phyloP scores from a whole-genome alignment of 106 monocot genomes.

The Dendrobium catenatum region DNA sequence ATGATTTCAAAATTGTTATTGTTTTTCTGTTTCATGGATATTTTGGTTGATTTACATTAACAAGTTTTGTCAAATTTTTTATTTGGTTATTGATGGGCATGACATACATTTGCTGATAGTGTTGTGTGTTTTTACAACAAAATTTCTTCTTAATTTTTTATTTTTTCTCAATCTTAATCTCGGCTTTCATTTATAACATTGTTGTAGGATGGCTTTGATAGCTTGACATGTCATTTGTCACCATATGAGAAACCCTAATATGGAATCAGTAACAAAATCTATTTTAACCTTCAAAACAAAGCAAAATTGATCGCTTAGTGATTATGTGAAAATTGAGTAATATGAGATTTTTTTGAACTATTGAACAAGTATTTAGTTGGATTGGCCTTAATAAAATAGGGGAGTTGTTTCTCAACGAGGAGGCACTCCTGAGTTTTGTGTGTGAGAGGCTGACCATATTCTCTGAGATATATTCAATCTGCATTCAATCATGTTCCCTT shows the following conservation, averaged over 20 bases:
- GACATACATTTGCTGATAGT: neutral
- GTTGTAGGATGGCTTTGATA: neutral
- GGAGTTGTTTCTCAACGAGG: neutral
- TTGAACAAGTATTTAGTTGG: no score
- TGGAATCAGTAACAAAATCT: neutral
- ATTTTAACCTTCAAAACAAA: neutral
- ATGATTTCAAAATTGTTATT: neutral
- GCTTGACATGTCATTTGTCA: neutral
- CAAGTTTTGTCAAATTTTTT: neutral
- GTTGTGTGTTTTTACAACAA: neutral
- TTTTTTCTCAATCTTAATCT: neutral
- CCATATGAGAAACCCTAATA: neutral
- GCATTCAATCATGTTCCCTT: neutral
- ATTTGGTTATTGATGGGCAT: neutral
- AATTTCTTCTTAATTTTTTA: neutral
- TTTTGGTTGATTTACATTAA: neutral
- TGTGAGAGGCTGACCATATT: neutral
- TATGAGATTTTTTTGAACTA: no score
- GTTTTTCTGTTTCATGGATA: neutral
- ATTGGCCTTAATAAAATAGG: no score
- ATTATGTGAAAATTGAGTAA: neutral
- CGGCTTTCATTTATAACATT: neutral
- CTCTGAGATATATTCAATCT: neutral
- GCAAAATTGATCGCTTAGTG: neutral
- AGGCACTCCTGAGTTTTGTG: neutral